These are phyloP conservation scores for Haematococcus lacustris DNA, from an alignment of 139 green algal genomes.

Conservation along the genomic window DNA sequence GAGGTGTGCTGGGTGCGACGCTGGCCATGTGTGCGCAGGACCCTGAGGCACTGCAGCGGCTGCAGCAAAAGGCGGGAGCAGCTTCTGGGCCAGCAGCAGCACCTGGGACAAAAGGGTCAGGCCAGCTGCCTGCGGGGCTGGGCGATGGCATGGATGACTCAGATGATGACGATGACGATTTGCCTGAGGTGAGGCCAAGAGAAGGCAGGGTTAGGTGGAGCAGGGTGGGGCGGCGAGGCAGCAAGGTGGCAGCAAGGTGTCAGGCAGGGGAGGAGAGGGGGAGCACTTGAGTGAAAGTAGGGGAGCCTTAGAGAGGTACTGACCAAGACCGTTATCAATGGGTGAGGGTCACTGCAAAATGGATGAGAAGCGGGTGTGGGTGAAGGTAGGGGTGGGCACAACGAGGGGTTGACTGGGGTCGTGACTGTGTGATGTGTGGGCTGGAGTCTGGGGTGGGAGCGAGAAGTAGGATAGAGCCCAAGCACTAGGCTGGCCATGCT, in stretches of 20 bases:
- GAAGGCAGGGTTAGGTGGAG: neutral
- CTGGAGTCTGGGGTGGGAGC: too few species aligned
- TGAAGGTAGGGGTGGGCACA: too few species aligned
- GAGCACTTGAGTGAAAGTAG: neutral
- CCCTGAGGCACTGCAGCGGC: neutral
- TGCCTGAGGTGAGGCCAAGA: conserved; percentile 25
- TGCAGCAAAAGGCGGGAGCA: neutral
- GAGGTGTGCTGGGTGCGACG: neutral
- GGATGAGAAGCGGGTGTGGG: neutral
- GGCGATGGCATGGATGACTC: conserved; percentile 12
- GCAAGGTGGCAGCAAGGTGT: neutral
- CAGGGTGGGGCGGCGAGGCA: neutral
- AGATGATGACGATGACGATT: conserved; percentile 40
- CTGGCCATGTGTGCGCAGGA: neutral
- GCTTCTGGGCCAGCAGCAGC: conserved; percentile 5
- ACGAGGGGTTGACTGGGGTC: too few species aligned
- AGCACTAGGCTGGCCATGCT: too few species aligned
- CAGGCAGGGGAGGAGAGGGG: neutral
- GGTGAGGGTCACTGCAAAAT: neutral
- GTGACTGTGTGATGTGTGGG: too few species aligned
- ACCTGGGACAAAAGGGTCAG: neutral
- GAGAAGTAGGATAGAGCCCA: too few species aligned
- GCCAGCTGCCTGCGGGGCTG: neutral
- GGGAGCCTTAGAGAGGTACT: neutral
- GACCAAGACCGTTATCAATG: neutral